Percentiles rank a stretch among this genome's conserved stretches.
phyloP scores from a whole-genome alignment of 2,329 filamentous ascomycete genomes.

The Clonostachys solani region DNA sequence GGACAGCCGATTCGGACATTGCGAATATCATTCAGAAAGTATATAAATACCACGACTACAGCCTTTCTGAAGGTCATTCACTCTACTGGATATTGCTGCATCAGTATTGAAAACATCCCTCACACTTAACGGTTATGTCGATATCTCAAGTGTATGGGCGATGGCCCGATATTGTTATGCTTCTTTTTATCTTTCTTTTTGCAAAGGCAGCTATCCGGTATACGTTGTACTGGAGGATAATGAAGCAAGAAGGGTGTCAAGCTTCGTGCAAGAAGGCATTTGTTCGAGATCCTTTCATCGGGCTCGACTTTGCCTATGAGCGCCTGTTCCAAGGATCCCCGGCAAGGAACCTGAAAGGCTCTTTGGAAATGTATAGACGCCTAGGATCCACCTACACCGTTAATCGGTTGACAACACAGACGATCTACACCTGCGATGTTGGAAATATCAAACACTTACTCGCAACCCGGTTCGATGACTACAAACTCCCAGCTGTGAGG shows the following conservation, averaged over 20 bases:
- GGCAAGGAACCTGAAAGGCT: conserved; percentile 19
- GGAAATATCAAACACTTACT: conserved; percentile 53
- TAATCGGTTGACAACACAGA: conserved; percentile 21
- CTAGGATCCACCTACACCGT: conserved; percentile 25
- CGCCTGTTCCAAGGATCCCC: conserved; percentile 15
- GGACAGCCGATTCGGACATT: too few species aligned
- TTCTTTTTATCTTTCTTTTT: too few species aligned
- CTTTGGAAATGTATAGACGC: conserved; percentile 13
- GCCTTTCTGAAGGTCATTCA: too few species aligned
- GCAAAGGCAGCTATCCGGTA: too few species aligned
- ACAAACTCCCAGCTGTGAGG: conserved; percentile 29
- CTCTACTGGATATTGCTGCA: too few species aligned
- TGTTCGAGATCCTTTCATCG: conserved; percentile 22
- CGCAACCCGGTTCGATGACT: conserved; percentile 47
- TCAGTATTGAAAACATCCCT: too few species aligned
- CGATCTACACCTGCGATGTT: conserved; percentile 34
- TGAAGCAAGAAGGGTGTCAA: conserved; percentile 11
- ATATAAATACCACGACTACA: too few species aligned
- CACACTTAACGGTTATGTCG: too few species aligned
- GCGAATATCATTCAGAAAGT: too few species aligned
- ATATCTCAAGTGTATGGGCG: too few species aligned
- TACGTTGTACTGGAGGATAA: too few species aligned
- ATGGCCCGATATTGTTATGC: too few species aligned
- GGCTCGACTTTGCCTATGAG: conserved; percentile 26
- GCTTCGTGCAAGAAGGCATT: conserved; percentile 11